Base-by-base conservation (phyloP, 768 basidiomycete species). In the Kwoniella botswanensis region DNA sequence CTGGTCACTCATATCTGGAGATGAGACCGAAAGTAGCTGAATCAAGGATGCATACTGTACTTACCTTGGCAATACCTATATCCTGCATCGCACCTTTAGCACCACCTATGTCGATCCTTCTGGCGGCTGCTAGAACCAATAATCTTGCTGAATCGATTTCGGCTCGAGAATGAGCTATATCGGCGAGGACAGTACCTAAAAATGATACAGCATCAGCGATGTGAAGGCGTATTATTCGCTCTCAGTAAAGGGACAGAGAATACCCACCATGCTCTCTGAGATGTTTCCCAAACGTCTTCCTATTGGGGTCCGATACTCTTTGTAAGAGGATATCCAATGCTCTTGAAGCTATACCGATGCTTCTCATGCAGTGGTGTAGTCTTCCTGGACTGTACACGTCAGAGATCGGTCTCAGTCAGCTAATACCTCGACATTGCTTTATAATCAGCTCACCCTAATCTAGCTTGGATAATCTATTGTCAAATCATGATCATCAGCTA, bases 321-420 rank as follows among this genome's bases (percentile, higher is more conserved):
- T 90, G 88, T 56, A 99, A 87, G 89, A 98, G 90, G 61, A 92
- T 84, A 78, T 97, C 93, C 67, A 98, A 85, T 2, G 96, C 91
- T 24, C 88, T 87, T 71, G 91, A 89, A 1, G 97, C 97, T 22
- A 88, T 88, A 22, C 97, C 97, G 68, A 99, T 93, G 9, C 93
- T 92, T 50, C 97, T 90, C 97, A 99, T 99, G 86, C 96, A 97
- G 81, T 95, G 93, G 79, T 96, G 94, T 76, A 96, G 92, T 66
- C 94, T 91, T n/a, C 94, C 94, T 62, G 94, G 94, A 53, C 93
- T 93, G 71, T 92, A 73, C 95, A 88, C 90, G 71, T n/a, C 42
- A 59, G 29, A 9, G 42, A 57, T 4, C 35, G 35, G 54, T 41
- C 22, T 63, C 9, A 42, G n/a, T 50, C 18, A 50, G 46, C 46